Base-by-base conservation (phyloP, 2,329 filamentous ascomycete genomes). In the Hirsutella minnesotensis region DNA sequence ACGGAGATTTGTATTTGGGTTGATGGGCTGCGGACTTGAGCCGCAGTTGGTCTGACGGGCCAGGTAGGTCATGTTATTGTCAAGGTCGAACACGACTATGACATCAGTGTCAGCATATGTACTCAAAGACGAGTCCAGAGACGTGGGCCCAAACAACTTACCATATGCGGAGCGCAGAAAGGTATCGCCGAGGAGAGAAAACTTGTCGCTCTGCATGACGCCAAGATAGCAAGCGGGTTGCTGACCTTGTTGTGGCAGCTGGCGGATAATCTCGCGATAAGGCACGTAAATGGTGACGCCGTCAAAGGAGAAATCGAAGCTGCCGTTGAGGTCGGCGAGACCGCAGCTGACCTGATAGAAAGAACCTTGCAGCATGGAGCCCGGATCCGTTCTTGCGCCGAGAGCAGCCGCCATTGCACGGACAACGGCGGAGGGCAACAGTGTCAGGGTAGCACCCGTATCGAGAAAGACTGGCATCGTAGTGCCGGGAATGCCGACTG, bases 361-460 rank as follows among this genome's bases (percentile, higher is more conserved):
- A 45, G 65, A 68, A 45, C 61, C 63, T 38, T 46, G 43, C 48
- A 66, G 64, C 39, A 60, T 51, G 1, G 53, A 52, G 0, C 55
- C 44, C 3, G 66, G 64, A 10, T 34, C 33, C 15, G 16, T 18
- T 8, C 3, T 18, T 12, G 33, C 33, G 33, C 69, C 70, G 42
- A 79, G 70, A 48, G 73, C 69, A 19, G 58, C 52, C 18, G 69
- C 70, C 27, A 79, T 69, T 35, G 53, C 48, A n/a, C 60, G 52
- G 35, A 72, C 72, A 27, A 86, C 60, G 18, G 58, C 56, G 43
- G 73, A 62, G 1, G 83, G 83, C 2, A 87, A 66, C 43, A 85
- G 74, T 40, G 75, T 81, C 52, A 85, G 66, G 13, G 79, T 84
- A 20, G 78, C 79, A 7, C 83, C 83, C 21, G 77, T 83, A 61